Conservation (phyloP, 2,329 filamentous ascomycete species). For the Penicillium sp. region DNA sequence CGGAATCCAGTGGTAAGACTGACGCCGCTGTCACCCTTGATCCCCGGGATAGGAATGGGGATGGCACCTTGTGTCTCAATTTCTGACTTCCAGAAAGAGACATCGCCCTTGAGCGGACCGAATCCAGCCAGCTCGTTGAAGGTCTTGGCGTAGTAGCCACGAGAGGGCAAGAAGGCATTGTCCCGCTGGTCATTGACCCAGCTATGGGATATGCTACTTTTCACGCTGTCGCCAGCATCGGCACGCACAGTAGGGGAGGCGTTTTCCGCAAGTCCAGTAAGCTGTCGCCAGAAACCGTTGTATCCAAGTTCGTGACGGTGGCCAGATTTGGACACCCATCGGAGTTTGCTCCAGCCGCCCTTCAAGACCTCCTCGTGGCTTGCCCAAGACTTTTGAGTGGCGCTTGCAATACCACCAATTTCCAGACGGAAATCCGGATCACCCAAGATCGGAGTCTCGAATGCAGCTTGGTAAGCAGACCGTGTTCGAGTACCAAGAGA, state of each 20-base stretch:
- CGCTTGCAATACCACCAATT: constrained; percentile 74
- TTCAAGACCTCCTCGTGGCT: constrained; percentile 87
- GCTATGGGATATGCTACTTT: constrained; percentile 78
- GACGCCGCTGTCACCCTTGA: constrained; percentile 68
- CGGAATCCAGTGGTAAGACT: constrained; percentile 79
- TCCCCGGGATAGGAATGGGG: constrained; percentile 66
- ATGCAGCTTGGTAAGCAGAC: constrained; percentile 82
- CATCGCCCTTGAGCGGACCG: constrained; percentile 79
- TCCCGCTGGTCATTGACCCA: constrained; percentile 79
- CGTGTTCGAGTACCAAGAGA: constrained; percentile 85
- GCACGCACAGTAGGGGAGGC: constrained; percentile 77
- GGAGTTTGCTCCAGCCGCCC: constrained; percentile 71
- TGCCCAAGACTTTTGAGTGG: constrained; percentile 86
- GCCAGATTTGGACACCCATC: constrained; percentile 64
- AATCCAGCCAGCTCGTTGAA: constrained; percentile 81
- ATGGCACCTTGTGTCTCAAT: constrained; percentile 73
- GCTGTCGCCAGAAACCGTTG: constrained; percentile 77
- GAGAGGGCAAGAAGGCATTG: constrained; percentile 75
- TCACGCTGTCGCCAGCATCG: constrained; percentile 87
- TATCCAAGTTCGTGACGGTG: constrained; percentile 76
- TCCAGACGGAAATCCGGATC: constrained; percentile 78
- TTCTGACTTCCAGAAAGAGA: constrained; percentile 92
- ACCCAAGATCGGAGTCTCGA: constrained; percentile 77
- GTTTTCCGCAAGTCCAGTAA: constrained; percentile 70
- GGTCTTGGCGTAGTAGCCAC: constrained; percentile 75